Evolutionary conservation across 768 basidiomycete genomes (phyloP).

Genomic region (Hortiboletus campestris): DNA sequence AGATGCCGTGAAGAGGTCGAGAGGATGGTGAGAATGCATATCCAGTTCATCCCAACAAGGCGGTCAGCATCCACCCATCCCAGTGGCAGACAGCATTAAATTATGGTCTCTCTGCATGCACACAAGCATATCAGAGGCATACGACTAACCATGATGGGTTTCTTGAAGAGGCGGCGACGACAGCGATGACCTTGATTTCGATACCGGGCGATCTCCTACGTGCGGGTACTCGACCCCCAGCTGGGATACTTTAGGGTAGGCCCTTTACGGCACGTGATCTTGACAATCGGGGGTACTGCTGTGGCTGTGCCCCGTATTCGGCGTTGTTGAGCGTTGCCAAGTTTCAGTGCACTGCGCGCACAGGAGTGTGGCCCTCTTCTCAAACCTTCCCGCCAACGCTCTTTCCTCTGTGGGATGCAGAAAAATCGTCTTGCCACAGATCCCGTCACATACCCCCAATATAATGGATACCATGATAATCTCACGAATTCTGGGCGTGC

Average conservation of each 20-base stretch:
- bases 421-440: constrained; percentile 9
- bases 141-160: constrained; percentile 33
- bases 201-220: constrained; percentile 1
- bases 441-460: constrained; percentile 15
- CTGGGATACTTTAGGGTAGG: constrained; percentile 26
- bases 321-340: background rate
- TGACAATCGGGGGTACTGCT: background rate
- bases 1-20: constrained; percentile 7
- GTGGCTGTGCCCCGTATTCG: constrained; percentile 12
- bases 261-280: constrained; percentile 21
- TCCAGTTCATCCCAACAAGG: constrained; percentile 19
- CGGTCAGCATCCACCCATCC: constrained; percentile 29
- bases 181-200: constrained; percentile 24
- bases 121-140: background rate
- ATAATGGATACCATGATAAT: constrained; percentile 19
- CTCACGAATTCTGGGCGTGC: constrained; percentile 10
- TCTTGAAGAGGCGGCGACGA: constrained; percentile 28
- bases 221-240: background rate
- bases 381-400: background rate
- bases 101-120: background rate
- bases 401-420: constrained; percentile 21
- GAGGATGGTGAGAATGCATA: background rate
- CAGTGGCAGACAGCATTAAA: background rate
- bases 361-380: background rate
- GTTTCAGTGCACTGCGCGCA: background rate